Evolutionary conservation across 495 filamentous ascomycete genomes (phyloP).

Genomic region (Astrothelium subdiscretum): DNA sequence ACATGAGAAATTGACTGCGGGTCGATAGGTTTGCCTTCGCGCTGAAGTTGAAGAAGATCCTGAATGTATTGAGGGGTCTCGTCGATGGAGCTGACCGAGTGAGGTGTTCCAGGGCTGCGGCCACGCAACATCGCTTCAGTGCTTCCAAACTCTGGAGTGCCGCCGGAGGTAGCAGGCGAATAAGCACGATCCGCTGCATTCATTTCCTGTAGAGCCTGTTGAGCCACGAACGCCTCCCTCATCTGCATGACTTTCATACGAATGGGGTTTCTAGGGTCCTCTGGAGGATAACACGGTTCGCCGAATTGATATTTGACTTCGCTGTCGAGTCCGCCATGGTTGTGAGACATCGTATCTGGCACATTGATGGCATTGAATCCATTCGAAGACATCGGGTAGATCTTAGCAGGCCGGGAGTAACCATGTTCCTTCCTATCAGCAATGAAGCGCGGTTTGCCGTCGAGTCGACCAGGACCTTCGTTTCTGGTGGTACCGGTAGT

Average conservation of each 20-base stretch:
- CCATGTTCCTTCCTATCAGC: background rate
- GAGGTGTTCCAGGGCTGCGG: background rate
- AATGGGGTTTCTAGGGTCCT: background rate
- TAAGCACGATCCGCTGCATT: background rate
- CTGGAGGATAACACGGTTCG: background rate
- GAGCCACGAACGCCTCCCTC: background rate
- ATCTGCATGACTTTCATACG: background rate
- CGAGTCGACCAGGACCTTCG: background rate
- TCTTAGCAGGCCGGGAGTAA: background rate
- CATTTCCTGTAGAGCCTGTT: background rate
- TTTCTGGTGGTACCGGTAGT: too few relatives aligned
- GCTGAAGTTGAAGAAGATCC: background rate
- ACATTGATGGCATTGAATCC: background rate
- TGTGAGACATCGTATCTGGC: too few relatives aligned
- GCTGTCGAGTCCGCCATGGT: background rate
- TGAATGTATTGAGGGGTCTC: background rate
- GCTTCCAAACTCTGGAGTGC: background rate
- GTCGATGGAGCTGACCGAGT: background rate
- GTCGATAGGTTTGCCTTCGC: background rate
- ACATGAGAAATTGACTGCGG: background rate
- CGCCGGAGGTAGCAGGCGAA: background rate
- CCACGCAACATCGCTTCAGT: background rate
- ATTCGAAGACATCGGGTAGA: background rate
- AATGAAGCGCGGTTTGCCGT: background rate
- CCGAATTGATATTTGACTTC: background rate